These are phyloP conservation scores for Trichoderma endophyticum DNA, from an alignment of 2,329 filamentous ascomycete genomes.

Conservation along the genomic window DNA sequence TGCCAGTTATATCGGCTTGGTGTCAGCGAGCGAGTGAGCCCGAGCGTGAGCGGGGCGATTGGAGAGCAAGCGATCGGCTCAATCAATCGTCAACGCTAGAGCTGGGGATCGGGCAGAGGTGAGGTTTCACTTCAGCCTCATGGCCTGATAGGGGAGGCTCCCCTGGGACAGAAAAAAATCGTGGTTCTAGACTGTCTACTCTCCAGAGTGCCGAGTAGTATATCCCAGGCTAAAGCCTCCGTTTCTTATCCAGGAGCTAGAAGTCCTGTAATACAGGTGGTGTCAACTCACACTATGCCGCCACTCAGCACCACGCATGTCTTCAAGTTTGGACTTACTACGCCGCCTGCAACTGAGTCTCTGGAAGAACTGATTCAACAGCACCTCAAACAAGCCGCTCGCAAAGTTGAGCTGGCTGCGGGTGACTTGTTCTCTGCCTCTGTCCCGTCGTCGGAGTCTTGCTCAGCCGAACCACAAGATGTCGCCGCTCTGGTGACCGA, in stretches of 20 bases:
- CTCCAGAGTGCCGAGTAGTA: not conserved
- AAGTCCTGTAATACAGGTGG: not conserved
- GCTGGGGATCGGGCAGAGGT: not conserved
- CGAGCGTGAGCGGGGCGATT: not conserved
- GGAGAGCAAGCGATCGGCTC: slow-evolving; percentile 2
- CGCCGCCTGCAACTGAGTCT: slow-evolving; percentile 12
- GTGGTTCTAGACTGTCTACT: not conserved
- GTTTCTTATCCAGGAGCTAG: not conserved
- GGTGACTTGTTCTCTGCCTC: slow-evolving; percentile 7
- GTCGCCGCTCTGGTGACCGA: slow-evolving; percentile 32
- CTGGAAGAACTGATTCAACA: slow-evolving; percentile 31
- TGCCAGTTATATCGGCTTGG: not conserved
- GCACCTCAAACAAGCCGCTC: slow-evolving; percentile 28
- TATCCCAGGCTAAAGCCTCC: not conserved
- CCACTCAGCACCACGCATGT: slow-evolving; percentile 3
- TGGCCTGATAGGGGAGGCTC: not conserved
- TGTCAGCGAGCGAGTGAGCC: not conserved
- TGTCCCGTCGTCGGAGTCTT: slow-evolving; percentile 6
- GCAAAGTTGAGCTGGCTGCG: slow-evolving; percentile 24
- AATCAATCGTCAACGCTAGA: not conserved
- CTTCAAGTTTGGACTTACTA: slow-evolving; percentile 12
- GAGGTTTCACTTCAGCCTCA: slow-evolving; percentile 5
- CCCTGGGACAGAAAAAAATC: not conserved
- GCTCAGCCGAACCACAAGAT: slow-evolving; percentile 17
- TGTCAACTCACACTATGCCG: slow-evolving; percentile 8